Evolutionary conservation across 2,329 filamentous ascomycete genomes (phyloP).

Genomic region (Fusarium tjaetaba): DNA sequence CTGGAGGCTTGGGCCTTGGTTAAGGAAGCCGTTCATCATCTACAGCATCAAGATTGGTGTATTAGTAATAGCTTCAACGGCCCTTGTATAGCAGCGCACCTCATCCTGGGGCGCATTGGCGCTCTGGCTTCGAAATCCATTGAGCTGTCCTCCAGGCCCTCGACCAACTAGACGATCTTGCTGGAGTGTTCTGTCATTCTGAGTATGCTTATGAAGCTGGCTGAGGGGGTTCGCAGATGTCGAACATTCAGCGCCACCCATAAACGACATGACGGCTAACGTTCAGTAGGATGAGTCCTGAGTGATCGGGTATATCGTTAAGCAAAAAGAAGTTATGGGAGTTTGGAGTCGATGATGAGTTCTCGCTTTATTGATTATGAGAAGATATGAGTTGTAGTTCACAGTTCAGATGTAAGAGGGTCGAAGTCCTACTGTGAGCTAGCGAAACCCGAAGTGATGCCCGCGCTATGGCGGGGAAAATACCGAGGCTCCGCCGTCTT

Average conservation of each 20-base stretch:
- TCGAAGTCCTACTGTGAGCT: conserved; percentile 14
- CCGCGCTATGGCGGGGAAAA: conserved; percentile 41
- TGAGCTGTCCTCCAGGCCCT: conserved; percentile 74
- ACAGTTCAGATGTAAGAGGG: conserved; percentile 31
- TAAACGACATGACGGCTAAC: conserved; percentile 80
- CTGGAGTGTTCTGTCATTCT: conserved; percentile 95
- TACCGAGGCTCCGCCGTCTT: conserved; percentile 43
- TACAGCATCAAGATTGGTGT: conserved; percentile 48
- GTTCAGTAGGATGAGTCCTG: conserved; percentile 9
- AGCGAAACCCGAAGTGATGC: conserved; percentile 23
- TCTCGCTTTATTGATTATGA: neutral
- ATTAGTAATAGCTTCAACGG: conserved; percentile 45
- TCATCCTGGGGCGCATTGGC: conserved; percentile 79
- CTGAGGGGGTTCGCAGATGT: conserved; percentile 95
- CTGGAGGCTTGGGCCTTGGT: conserved; percentile 73
- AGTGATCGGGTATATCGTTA: conserved; percentile 9
- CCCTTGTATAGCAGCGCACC: conserved; percentile 54
- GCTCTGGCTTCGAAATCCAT: conserved; percentile 79
- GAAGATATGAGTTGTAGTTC: conserved; percentile 10
- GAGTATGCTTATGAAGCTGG: conserved; percentile 96
- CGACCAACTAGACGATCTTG: conserved; percentile 86
- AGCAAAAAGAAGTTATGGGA: neutral
- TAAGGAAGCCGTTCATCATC: conserved; percentile 95
- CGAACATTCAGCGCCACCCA: conserved; percentile 95
- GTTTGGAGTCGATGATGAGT: conserved; percentile 1